Percentiles rank a stretch among this genome's conserved stretches.
Conservation (phyloP, 2,329 filamentous ascomycete species). For the Akanthomyces lecanii region DNA sequence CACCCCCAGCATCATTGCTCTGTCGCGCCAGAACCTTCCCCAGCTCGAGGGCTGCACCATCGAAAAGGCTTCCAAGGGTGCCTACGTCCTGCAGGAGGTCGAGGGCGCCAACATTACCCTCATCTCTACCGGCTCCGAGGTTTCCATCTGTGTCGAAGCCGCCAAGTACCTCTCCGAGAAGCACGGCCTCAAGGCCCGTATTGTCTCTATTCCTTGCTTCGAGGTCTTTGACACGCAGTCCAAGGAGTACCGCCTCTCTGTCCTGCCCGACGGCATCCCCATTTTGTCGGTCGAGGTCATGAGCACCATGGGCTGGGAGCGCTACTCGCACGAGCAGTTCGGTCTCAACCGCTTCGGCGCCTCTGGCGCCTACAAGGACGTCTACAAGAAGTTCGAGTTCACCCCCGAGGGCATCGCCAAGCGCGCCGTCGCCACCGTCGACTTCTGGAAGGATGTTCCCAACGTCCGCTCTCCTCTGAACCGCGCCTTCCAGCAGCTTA, state of each 20-base stretch:
- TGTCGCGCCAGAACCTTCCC: slow-evolving; percentile 96
- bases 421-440: slow-evolving; percentile 83
- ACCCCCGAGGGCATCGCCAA: slow-evolving; percentile 95
- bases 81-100: slow-evolving; percentile 83
- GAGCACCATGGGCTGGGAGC: slow-evolving; percentile 97
- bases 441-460: slow-evolving; percentile 94
- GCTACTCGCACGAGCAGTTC: slow-evolving; percentile 99
- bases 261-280: slow-evolving; percentile 91
- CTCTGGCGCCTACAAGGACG: slow-evolving; percentile 93
- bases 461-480: slow-evolving; percentile 94
- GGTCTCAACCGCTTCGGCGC: slow-evolving; percentile 99
- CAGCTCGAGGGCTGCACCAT: slow-evolving; percentile 93
- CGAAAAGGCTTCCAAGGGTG: slow-evolving; percentile 88
- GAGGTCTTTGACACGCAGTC: slow-evolving; percentile 92
- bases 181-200: slow-evolving; percentile 79
- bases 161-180: slow-evolving; percentile 88
- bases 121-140: slow-evolving; percentile 93
- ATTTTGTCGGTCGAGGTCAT: slow-evolving; percentile 93
- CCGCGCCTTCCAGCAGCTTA: slow-evolving; percentile 95
- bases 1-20: slow-evolving; percentile 88
- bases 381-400: slow-evolving; percentile 99
- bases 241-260: slow-evolving; percentile 91
- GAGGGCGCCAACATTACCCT: slow-evolving; percentile 82
- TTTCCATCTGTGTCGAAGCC: slow-evolving; percentile 87
- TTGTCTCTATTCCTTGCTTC: slow-evolving; percentile 94